phyloP scores from a whole-genome alignment of 306 rosid species.

The Carpinus fangiana region DNA sequence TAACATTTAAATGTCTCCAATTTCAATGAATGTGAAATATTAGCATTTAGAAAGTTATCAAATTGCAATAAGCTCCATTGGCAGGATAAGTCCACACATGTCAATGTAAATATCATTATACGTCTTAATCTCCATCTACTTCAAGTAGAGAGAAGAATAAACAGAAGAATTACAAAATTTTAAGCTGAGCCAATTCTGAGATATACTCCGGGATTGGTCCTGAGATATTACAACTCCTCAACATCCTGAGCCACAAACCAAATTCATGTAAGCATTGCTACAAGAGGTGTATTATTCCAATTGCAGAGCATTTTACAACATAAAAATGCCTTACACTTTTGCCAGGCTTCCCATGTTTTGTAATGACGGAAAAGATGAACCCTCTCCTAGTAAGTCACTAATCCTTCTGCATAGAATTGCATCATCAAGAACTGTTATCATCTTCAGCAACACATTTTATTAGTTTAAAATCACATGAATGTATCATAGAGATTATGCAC shows the following conservation, averaged over 20 bases:
- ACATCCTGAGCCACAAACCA: conserved; percentile 22
- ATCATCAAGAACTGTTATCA: neutral
- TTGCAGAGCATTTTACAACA: neutral
- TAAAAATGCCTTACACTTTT: conserved; percentile 18
- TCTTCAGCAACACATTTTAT: neutral
- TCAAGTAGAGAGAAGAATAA: neutral
- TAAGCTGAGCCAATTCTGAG: conserved; percentile 1
- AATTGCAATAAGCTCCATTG: neutral
- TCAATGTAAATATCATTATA: neutral
- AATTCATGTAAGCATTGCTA: neutral
- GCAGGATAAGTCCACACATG: neutral
- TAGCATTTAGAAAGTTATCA: neutral
- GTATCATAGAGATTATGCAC: neutral
- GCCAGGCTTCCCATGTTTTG: conserved; percentile 3
- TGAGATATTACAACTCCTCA: conserved; percentile 30
- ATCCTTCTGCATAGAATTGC: conserved; percentile 29
- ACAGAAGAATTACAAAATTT: conserved; percentile 11
- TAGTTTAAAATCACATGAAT: neutral
- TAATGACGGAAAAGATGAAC: conserved; percentile 20
- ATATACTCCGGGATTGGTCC: conserved; percentile 28
- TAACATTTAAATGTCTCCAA: neutral
- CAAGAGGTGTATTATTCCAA: neutral
- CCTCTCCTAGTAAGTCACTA: conserved; percentile 31
- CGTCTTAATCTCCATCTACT: neutral
- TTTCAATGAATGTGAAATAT: neutral